A percentile compares a stretch with the other conserved stretches of the same genome.
phyloP scores from a whole-genome alignment of 73 alveolate species.

The Durusdinium trenchii region DNA sequence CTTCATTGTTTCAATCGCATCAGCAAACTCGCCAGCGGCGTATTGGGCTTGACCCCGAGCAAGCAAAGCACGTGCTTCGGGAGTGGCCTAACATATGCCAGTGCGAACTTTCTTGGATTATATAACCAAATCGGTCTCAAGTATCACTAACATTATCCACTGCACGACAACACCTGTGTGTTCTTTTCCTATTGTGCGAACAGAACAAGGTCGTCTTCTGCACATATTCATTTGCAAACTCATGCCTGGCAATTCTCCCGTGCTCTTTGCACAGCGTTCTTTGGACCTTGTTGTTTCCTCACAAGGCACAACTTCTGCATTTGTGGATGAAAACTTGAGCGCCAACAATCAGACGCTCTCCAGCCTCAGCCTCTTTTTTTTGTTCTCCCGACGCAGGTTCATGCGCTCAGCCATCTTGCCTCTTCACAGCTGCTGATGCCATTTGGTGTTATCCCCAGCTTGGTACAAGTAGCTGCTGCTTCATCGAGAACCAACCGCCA shows the following conservation, averaged over 20 bases:
- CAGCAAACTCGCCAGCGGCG: slow-evolving; percentile 49
- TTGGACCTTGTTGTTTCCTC: slow-evolving; percentile 13
- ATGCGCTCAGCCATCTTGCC: slow-evolving; percentile 49
- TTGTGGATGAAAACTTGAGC: too few species aligned
- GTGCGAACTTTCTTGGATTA: too few species aligned
- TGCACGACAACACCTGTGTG: too few species aligned
- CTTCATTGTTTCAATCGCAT: slow-evolving; percentile 80
- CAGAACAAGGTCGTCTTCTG: too few species aligned
- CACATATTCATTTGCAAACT: too few species aligned
- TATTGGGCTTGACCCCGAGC: slow-evolving; percentile 72
- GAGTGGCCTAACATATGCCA: slow-evolving; percentile 52
- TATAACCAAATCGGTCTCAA: not conserved
- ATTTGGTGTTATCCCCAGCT: too few species aligned
- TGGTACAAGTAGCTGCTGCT: too few species aligned
- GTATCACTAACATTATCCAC: not conserved
- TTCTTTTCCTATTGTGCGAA: too few species aligned
- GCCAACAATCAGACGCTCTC: too few species aligned
- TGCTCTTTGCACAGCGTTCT: slow-evolving; percentile 20
- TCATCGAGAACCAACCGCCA: too few species aligned
- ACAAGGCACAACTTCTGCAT: too few species aligned
- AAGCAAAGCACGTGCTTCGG: slow-evolving; percentile 39
- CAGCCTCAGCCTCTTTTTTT: slow-evolving; percentile 53
- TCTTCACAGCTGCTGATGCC: not conserved
- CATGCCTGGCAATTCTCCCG: slow-evolving; percentile 60
- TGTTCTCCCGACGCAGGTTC: slow-evolving; percentile 59